Evolutionary conservation across 805 yeast species (phyloP).

Genomic region (Candida piceae): DNA sequence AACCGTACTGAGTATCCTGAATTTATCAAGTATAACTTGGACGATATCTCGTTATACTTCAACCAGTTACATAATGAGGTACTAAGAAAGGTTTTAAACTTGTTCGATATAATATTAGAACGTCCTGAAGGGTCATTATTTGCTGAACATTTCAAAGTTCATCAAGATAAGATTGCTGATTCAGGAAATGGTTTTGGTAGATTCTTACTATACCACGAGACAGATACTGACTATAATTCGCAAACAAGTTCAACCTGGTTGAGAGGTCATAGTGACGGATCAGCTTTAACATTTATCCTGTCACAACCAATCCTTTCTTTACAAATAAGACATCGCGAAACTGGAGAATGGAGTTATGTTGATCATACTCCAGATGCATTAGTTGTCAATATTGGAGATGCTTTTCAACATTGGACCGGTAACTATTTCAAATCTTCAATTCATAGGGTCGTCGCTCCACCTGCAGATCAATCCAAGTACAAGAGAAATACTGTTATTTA

Average conservation of each 20-base stretch:
- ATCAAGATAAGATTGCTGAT: slow-evolving; percentile 26
- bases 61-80: slow-evolving; percentile 34
- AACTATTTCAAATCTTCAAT: slow-evolving; percentile 42
- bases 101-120: slow-evolving; percentile 42
- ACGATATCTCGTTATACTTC: slow-evolving; percentile 37
- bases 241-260: slow-evolving; percentile 38
- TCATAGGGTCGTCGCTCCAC: slow-evolving; percentile 46
- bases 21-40: slow-evolving; percentile 33
- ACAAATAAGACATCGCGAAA: slow-evolving; percentile 35
- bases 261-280: slow-evolving; percentile 44
- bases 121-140: slow-evolving; percentile 43
- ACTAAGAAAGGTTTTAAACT: slow-evolving; percentile 31
- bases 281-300: slow-evolving; percentile 36
- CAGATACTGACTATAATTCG: slow-evolving; percentile 24
- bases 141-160: slow-evolving; percentile 32
- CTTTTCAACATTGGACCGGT: slow-evolving; percentile 38
- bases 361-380: slow-evolving; percentile 34
- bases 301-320: slow-evolving; percentile 38
- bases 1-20: slow-evolving; percentile 35
- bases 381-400: slow-evolving; percentile 39
- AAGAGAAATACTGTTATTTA: slow-evolving; percentile 38
- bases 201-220: slow-evolving; percentile 34
- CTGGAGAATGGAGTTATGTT: slow-evolving; percentile 37
- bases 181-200: slow-evolving; percentile 39
- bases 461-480: slow-evolving; percentile 33